Conservation (phyloP, 2,329 filamentous ascomycete species). For the Aulographum hederae region DNA sequence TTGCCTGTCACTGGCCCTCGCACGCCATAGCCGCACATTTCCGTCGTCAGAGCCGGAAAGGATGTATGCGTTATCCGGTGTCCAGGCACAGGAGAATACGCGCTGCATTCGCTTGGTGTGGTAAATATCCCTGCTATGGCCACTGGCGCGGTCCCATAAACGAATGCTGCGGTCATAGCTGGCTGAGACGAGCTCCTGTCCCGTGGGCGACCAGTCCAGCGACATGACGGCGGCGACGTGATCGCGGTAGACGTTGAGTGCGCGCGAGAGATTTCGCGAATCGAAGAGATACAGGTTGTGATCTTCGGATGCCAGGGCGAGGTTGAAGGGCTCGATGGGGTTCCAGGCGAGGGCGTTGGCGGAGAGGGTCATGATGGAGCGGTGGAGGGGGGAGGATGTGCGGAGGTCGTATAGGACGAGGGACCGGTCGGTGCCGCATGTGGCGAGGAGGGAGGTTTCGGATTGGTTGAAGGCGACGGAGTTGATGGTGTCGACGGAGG, state of each 20-base stretch:
- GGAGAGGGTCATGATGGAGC: conserved; percentile 64
- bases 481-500: conserved; percentile 76
- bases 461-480: conserved; percentile 80
- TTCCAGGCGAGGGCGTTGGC: conserved; percentile 83
- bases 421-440: conserved; percentile 67
- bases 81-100: conserved; percentile 71
- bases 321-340: conserved; percentile 91
- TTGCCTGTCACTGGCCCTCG: conserved; percentile 64
- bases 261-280: conserved; percentile 75
- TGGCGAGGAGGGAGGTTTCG: conserved; percentile 80
- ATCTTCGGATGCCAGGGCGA: conserved; percentile 85
- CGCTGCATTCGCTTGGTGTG: conserved; percentile 97
- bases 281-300: conserved; percentile 90
- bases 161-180: conserved; percentile 79
- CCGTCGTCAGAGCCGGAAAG: conserved; percentile 88
- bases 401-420: conserved; percentile 85
- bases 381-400: conserved; percentile 65
- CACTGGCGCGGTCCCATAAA: conserved; percentile 62
- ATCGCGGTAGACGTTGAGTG: conserved; percentile 77
- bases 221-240: conserved; percentile 91
- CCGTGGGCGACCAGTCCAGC: conserved; percentile 86
- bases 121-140: conserved; percentile 83
- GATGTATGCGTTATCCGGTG: conserved; percentile 76
- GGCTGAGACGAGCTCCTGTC: conserved; percentile 79
- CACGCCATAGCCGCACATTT: conserved; percentile 77